Base-by-base conservation (phyloP, 306 rosid species). In the Lathyrus tuberosus region DNA sequence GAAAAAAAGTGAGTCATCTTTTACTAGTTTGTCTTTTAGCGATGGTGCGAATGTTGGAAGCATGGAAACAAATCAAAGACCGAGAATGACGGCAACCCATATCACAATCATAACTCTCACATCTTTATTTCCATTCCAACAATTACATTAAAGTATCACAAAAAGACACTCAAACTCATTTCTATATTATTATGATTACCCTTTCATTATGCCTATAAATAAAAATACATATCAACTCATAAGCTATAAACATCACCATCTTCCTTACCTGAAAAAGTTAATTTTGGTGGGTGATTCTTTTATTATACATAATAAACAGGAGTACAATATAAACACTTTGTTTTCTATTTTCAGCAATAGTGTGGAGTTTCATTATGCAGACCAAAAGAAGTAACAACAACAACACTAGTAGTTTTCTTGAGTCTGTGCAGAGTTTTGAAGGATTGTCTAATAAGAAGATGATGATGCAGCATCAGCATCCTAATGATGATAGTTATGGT, bases 21-120 rank as follows among this genome's bases (percentile, higher is more conserved):
- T 58, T 62, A 53, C 71, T 71, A 52, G 8, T 82, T 84, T 88
- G 90, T 83, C 90, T 28, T 43, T 7, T 83, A 81, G 86, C 83
- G 83, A 62, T 76, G 83, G 86, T 88, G 92, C 90, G 92, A 90
- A 90, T 90, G 95, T 90, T 88, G 92, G 92, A 86, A 86, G 88
- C 76, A 90, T 84, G 95, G 95, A 84, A 72, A 95, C 95, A 88
- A 79, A 81, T 68, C 87, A 86, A 78, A 86, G 91, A 84, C 67
- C 81, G 66, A 81, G 82, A 81, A 78, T 84, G 86, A 89, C 95
- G 95, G 95, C 90, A 85, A 86, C 86, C 89, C 91, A 79, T 79
- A 58, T 69, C 76, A 69, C 81, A 70, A 54, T 78, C 71, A 70
- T 76, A 71, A 76, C 78, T 75, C 77, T 38, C 10, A 14, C 51